These are phyloP conservation scores for Basidiobolus meristosporus DNA, from an alignment of 371 early-diverging fungal genomes.

Conservation along the genomic window DNA sequence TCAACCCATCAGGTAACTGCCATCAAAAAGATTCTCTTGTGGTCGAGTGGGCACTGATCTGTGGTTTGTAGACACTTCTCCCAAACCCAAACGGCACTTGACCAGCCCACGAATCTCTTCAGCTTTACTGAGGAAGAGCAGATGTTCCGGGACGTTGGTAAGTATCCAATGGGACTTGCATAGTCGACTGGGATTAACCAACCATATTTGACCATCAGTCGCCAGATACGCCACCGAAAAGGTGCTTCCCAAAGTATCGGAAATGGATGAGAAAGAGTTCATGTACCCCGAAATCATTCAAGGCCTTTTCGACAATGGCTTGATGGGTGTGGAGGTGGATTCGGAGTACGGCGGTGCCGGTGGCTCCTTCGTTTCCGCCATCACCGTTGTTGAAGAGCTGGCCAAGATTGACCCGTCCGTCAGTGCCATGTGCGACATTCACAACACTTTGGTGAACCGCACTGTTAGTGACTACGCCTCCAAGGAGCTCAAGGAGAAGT, in stretches of 20 bases:
- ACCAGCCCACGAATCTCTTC: no score
- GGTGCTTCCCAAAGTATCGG: conserved; percentile 66
- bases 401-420: conserved; percentile 93
- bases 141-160: conserved; percentile 57
- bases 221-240: conserved; percentile 67
- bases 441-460: conserved; percentile 95
- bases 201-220: conserved; percentile 20
- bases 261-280: conserved; percentile 87
- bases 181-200: not conserved
- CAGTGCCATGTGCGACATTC: conserved; percentile 87
- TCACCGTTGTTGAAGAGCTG: conserved; percentile 82
- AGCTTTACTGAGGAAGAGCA: conserved; percentile 73
- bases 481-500: conserved; percentile 57
- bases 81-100: no score
- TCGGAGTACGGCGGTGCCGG: conserved; percentile 68
- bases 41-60: no score
- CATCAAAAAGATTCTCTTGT: no score
- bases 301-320: conserved; percentile 77
- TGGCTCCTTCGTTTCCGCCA: conserved; percentile 82
- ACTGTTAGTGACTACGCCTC: conserved; percentile 72
- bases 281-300: conserved; percentile 62
- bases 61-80: no score
- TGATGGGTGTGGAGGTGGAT: conserved; percentile 92
- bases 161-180: no score
- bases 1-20: no score